phyloP scores from a whole-genome alignment of 331 rosid genomes.

The Dryas integrifolia region DNA sequence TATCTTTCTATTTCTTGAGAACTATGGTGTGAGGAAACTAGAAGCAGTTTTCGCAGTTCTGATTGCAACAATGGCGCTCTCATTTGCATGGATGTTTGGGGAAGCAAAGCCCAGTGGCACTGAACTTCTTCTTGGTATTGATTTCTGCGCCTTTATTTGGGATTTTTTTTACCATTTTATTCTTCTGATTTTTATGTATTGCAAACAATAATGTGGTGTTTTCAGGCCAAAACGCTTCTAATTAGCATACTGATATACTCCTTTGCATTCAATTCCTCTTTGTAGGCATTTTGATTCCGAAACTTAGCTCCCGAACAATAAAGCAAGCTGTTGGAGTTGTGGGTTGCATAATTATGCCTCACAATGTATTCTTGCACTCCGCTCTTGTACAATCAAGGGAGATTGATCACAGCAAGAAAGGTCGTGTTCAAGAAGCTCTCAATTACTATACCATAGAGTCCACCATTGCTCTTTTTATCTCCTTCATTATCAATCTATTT shows the following conservation, averaged over 20 bases:
- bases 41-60: constrained; percentile 93
- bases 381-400: constrained; percentile 95
- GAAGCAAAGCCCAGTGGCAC: constrained; percentile 76
- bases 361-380: constrained; percentile 88
- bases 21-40: constrained; percentile 92
- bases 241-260: neutral
- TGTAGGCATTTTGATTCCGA: constrained; percentile 84
- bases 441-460: constrained; percentile 90
- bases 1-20: constrained; percentile 87
- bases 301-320: constrained; percentile 84
- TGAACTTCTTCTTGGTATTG: constrained; percentile 79
- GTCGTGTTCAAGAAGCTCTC: constrained; percentile 87
- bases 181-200: neutral
- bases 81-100: constrained; percentile 99
- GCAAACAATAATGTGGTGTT: neutral
- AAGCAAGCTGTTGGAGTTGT: constrained; percentile 95
- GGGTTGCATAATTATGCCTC: constrained; percentile 98
- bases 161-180: neutral
- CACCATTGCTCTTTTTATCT: constrained; percentile 64
- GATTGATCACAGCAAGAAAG: constrained; percentile 59
- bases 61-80: constrained; percentile 75
- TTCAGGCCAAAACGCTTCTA: neutral
- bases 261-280: constrained; percentile 18
- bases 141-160: constrained; percentile 6
- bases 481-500: constrained; percentile 73